Evolutionary conservation across 306 rosid species (phyloP).

Genomic region (Carpinus fangiana): DNA sequence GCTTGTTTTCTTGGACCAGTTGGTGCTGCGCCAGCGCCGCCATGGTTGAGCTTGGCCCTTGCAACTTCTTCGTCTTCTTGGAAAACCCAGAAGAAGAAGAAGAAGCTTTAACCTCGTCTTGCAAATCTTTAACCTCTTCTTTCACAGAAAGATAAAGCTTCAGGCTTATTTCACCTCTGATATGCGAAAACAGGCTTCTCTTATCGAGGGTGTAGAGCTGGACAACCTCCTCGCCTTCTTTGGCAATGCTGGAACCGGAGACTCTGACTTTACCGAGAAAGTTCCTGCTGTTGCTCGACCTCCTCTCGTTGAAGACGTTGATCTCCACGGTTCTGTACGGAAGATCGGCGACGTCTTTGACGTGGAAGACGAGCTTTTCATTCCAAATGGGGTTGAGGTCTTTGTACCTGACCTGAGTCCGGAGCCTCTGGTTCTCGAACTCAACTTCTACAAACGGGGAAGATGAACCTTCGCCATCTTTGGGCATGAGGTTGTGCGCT

Average conservation of each 20-base stretch:
- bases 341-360: slow-evolving; percentile 46
- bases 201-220: slow-evolving; percentile 52
- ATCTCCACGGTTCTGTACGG: slow-evolving; percentile 58
- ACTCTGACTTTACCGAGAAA: slow-evolving; percentile 63
- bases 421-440: slow-evolving; percentile 53
- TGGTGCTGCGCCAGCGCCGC: slow-evolving; percentile 28
- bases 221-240: slow-evolving; percentile 45
- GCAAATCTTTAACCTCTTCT: slow-evolving; percentile 27
- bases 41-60: slow-evolving; percentile 35
- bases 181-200: slow-evolving; percentile 59
- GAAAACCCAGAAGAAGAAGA: slow-evolving; percentile 35
- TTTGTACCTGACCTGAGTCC: slow-evolving; percentile 58
- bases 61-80: slow-evolving; percentile 47
- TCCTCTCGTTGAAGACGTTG: slow-evolving; percentile 55
- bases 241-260: slow-evolving; percentile 50
- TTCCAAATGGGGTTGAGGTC: slow-evolving; percentile 65
- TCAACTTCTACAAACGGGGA: slow-evolving; percentile 61
- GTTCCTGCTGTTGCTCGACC: slow-evolving; percentile 51
- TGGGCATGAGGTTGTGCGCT: slow-evolving; percentile 71
- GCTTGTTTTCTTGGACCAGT: slow-evolving; percentile 29
- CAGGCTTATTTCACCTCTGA: slow-evolving; percentile 58
- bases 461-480: slow-evolving; percentile 64
- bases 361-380: slow-evolving; percentile 54
- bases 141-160: slow-evolving; percentile 47
- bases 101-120: slow-evolving; percentile 13